These are phyloP conservation scores for Lecanosticta acicola DNA, from an alignment of 2,329 filamentous ascomycete genomes.

Conservation along the genomic window DNA sequence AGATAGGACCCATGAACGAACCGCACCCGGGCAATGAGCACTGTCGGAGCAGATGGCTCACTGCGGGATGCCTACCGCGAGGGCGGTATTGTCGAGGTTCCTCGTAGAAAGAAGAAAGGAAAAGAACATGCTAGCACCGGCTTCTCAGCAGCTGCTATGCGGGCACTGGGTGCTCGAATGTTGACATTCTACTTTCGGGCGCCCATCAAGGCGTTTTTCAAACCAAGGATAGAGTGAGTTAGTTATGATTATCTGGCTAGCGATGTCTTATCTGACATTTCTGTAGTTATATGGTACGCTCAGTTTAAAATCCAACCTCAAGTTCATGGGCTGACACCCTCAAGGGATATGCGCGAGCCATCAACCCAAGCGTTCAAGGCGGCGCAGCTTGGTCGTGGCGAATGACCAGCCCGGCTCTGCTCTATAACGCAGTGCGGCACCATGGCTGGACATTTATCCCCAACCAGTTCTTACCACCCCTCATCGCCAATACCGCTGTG, in stretches of 20 bases:
- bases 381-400: conserved; percentile 54
- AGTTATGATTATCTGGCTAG: neutral
- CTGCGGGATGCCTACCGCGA: conserved; percentile 12
- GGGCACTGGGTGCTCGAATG: conserved; percentile 75
- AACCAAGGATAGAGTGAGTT: conserved; percentile 78
- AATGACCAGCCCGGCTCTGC: conserved; percentile 63
- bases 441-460: conserved; percentile 70
- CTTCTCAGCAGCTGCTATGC: conserved; percentile 77
- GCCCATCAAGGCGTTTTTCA: conserved; percentile 87
- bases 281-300: conserved; percentile 47
- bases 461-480: conserved; percentile 69
- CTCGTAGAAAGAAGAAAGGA: conserved; percentile 36
- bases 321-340: neutral
- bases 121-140: conserved; percentile 61
- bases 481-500: conserved; percentile 68
- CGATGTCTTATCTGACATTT: conserved; percentile 8
- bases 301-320: neutral
- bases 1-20: neutral
- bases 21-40: conserved; percentile 14
- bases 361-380: conserved; percentile 51
- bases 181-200: conserved; percentile 89
- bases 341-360: conserved; percentile 57
- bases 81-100: conserved; percentile 5
- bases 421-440: conserved; percentile 61
- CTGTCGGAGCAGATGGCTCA: conserved; percentile 12